Conservation (phyloP, 257 asterid species). For the Ajuga chamaepitys region DNA sequence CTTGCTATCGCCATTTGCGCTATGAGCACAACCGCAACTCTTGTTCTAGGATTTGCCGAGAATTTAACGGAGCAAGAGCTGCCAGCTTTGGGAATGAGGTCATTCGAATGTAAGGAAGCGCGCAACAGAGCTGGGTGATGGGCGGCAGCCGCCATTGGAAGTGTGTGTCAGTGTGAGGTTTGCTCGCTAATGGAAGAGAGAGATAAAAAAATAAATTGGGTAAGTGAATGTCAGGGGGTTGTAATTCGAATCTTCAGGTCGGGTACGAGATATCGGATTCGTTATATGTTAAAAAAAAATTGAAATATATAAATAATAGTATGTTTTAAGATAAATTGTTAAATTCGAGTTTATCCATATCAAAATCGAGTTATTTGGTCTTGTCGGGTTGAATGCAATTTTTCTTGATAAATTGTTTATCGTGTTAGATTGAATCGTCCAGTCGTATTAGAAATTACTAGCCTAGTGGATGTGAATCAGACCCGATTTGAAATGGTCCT, state of each 20-base stretch:
- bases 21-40: constrained; percentile 37
- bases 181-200: not conserved
- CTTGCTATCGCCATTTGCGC: constrained; percentile 27
- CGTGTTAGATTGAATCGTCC: no score
- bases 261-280: not conserved
- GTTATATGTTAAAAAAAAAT: no score
- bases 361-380: no score
- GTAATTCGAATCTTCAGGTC: no score
- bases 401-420: no score
- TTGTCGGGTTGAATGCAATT: no score
- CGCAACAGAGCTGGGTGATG: constrained; percentile 17
- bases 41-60: constrained; percentile 12
- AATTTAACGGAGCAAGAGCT: constrained; percentile 7
- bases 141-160: constrained; percentile 44
- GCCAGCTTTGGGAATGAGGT: constrained; percentile 6
- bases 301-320: no score
- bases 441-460: no score
- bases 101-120: constrained; percentile 7
- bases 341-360: no score
- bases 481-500: not conserved
- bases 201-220: not conserved
- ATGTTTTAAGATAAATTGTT: no score
- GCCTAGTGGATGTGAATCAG: not conserved
- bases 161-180: constrained; percentile 5
- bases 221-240: no score